phyloP scores from a whole-genome alignment of 225 moss, liverwort and hornwort species.

The Thuidium tamariscinum region DNA sequence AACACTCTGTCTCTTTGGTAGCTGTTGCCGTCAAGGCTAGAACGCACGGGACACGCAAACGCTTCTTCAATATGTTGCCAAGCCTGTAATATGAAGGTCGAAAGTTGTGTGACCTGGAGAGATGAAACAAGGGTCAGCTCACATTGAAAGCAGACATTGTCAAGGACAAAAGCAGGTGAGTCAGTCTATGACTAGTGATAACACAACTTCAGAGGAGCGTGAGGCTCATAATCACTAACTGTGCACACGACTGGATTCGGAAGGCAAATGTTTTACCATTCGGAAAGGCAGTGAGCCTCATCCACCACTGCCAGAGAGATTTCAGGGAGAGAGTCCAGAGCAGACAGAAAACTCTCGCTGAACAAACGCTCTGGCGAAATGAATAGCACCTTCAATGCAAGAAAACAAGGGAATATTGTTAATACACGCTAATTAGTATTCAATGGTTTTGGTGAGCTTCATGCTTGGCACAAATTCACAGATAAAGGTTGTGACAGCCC shows the following conservation, averaged over 20 bases:
- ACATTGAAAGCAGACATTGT: background rate
- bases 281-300: constrained; percentile 97
- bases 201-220: background rate
- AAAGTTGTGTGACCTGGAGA: constrained; percentile 91
- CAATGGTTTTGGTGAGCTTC: background rate
- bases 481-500: background rate
- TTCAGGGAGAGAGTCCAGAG: constrained; percentile 49
- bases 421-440: background rate
- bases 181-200: background rate
- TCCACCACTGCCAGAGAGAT: constrained; percentile 78
- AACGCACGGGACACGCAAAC: constrained; percentile 60
- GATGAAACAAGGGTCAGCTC: background rate
- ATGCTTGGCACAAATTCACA: background rate
- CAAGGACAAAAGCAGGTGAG: background rate
- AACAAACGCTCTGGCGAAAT: constrained; percentile 89
- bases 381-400: constrained; percentile 55
- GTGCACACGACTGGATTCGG: background rate
- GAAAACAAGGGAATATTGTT: background rate
- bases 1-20: constrained; percentile 63
- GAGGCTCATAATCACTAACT: background rate
- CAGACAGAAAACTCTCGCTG: constrained; percentile 67
- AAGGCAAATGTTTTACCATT: constrained; percentile 42
- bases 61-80: constrained; percentile 61
- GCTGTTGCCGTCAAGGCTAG: constrained; percentile 94
- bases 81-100: constrained; percentile 87